Conservation (phyloP, 352 stramenopile species). For the Poterioochromonas sp. region DNA sequence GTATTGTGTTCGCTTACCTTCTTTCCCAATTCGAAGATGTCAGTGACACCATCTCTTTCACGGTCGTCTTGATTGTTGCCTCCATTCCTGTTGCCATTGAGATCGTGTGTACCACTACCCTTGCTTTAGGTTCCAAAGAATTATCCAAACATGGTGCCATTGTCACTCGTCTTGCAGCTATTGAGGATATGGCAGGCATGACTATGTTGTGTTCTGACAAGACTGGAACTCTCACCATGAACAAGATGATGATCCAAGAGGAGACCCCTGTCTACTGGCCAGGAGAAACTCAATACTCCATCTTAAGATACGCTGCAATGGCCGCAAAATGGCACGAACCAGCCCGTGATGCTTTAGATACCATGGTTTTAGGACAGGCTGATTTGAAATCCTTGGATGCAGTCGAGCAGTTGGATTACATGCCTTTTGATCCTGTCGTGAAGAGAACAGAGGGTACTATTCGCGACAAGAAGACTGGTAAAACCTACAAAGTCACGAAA, state of each 20-base stretch:
- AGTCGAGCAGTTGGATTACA: slow-evolving; percentile 31
- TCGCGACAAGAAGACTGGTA: slow-evolving; percentile 51
- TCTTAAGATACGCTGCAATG: slow-evolving; percentile 79
- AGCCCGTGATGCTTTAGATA: slow-evolving; percentile 81
- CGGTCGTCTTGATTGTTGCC: slow-evolving; percentile 90
- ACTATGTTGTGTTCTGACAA: slow-evolving; percentile 88
- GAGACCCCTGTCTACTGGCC: slow-evolving; percentile 56
- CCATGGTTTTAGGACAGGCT: slow-evolving; percentile 55
- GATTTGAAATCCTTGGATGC: slow-evolving; percentile 37
- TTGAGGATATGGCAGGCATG: slow-evolving; percentile 84
- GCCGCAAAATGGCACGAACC: slow-evolving; percentile 84
- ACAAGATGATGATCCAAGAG: slow-evolving; percentile 83
- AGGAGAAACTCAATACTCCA: slow-evolving; percentile 61
- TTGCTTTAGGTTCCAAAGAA: slow-evolving; percentile 72
- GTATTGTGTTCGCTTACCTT: slow-evolving; percentile 64
- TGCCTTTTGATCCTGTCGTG: slow-evolving; percentile 47
- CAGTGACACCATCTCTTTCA: slow-evolving; percentile 67
- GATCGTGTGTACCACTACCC: slow-evolving; percentile 75
- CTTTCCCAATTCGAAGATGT: slow-evolving; percentile 66
- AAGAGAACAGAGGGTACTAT: slow-evolving; percentile 85
- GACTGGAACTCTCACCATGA: slow-evolving; percentile 78
- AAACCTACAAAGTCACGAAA: slow-evolving; percentile 83
- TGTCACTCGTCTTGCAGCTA: slow-evolving; percentile 71
- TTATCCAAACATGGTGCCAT: slow-evolving; percentile 80
- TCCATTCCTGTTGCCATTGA: slow-evolving; percentile 88